Conservation (phyloP, 768 basidiomycete genomes). For the Peribolospora baueri region DNA sequence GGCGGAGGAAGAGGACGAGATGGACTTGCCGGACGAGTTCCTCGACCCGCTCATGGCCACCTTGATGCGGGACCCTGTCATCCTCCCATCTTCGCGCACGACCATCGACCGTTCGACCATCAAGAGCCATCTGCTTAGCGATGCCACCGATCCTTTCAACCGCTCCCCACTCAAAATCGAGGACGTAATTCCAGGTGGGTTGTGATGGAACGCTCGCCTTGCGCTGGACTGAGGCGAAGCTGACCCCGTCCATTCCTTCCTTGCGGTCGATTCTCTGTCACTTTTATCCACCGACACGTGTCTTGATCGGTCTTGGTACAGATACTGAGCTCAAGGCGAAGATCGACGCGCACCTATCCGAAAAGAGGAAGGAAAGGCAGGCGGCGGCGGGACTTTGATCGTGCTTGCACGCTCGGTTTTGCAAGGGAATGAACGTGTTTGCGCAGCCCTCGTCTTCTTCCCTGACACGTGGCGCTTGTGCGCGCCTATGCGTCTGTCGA, state of each 20-base stretch:
- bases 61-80: slow-evolving; percentile 86
- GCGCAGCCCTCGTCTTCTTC: too few relatives aligned
- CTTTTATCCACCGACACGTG: too few relatives aligned
- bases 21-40: slow-evolving; percentile 87
- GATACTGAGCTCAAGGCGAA: slow-evolving; percentile 46
- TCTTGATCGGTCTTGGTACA: slow-evolving; percentile 10
- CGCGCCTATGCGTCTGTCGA: too few relatives aligned
- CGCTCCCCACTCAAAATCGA: slow-evolving; percentile 54
- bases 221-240: neutral
- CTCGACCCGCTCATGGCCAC: slow-evolving; percentile 74
- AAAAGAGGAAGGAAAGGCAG: slow-evolving; percentile 23
- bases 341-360: slow-evolving; percentile 45
- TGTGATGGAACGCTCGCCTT: neutral
- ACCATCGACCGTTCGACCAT: slow-evolving; percentile 76
- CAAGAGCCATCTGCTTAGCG: slow-evolving; percentile 78
- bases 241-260: too few relatives aligned
- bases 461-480: too few relatives aligned
- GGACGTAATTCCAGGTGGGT: slow-evolving; percentile 50
- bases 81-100: slow-evolving; percentile 53
- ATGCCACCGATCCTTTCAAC: slow-evolving; percentile 87
- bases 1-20: slow-evolving; percentile 57
- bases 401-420: too few relatives aligned
- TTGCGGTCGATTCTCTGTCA: neutral
- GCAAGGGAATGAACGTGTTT: too few relatives aligned
- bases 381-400: too few relatives aligned